A percentile compares a stretch with the other conserved stretches of the same genome.
Evolutionary conservation across 176 grass and related monocot genomes (phyloP).

Genomic region (Raddia distichophylla): DNA sequence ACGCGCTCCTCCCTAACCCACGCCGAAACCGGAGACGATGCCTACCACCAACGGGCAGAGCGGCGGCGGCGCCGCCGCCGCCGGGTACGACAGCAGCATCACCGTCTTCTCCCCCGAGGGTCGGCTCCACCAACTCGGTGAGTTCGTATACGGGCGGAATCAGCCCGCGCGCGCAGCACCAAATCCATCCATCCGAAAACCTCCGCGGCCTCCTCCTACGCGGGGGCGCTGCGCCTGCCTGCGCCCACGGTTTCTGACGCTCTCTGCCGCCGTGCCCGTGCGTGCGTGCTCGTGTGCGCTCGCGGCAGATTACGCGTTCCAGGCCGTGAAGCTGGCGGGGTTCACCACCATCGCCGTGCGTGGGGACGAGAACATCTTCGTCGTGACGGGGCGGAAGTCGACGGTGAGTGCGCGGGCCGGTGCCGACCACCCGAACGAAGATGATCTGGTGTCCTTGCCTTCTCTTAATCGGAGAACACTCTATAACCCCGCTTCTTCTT

Average conservation of each 20-base stretch:
- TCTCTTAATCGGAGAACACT: neutral
- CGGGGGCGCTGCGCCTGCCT: too few relatives aligned
- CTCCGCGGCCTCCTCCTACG: neutral
- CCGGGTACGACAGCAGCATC: conserved; percentile 45
- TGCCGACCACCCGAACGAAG: too few relatives aligned
- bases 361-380: conserved; percentile 54
- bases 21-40: conserved; percentile 19
- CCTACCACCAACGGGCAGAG: neutral
- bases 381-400: conserved; percentile 56
- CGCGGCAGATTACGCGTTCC: conserved; percentile 57
- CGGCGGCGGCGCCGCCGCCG: neutral
- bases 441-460: neutral
- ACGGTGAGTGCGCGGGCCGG: conserved; percentile 30
- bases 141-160: neutral
- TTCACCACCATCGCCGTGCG: conserved; percentile 71
- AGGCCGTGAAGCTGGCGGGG: conserved; percentile 56
- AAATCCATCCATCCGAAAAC: neutral
- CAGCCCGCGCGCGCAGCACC: neutral
- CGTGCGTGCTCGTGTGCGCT: neutral
- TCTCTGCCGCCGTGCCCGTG: neutral
- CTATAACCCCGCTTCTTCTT: neutral
- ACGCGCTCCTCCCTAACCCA: neutral
- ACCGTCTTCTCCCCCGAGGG: conserved; percentile 64
- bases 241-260: neutral
- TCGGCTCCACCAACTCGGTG: conserved; percentile 67